These are phyloP conservation scores for Rhinocladiella mackenziei DNA, from an alignment of 2,329 filamentous ascomycete species.

Conservation along the genomic window DNA sequence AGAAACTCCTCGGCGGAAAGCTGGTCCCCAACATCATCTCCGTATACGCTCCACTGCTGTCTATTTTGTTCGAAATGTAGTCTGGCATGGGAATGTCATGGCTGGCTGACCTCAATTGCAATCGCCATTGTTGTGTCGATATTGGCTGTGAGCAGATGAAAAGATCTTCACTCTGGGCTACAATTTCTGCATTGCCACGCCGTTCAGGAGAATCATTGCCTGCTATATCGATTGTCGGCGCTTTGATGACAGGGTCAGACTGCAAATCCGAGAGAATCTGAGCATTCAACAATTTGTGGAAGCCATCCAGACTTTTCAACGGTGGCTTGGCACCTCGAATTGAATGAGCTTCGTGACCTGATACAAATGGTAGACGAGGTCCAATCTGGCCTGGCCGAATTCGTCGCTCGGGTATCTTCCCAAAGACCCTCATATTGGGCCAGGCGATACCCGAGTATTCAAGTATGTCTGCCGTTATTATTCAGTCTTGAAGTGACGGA, in stretches of 20 bases:
- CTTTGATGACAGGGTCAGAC: slow-evolving; percentile 29
- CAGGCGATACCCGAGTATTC: slow-evolving; percentile 72
- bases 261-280: slow-evolving; percentile 15
- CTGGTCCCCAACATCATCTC: slow-evolving; percentile 41
- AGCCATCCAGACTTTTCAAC: slow-evolving; percentile 2
- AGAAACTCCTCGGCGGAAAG: slow-evolving; percentile 29
- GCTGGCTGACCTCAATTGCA: slow-evolving; percentile 33
- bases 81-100: slow-evolving; percentile 50
- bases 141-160: slow-evolving; percentile 39
- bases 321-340: slow-evolving; percentile 17
- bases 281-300: slow-evolving; percentile 15
- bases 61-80: slow-evolving; percentile 40
- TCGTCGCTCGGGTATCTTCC: slow-evolving; percentile 36
- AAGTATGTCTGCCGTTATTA: slow-evolving; percentile 57
- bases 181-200: slow-evolving; percentile 14
- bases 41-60: slow-evolving; percentile 40
- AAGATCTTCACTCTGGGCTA: slow-evolving; percentile 36
- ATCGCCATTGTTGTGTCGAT: slow-evolving; percentile 29
- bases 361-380: slow-evolving; percentile 9
- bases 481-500: background rate
- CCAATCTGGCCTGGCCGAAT: slow-evolving; percentile 36
- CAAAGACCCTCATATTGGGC: slow-evolving; percentile 68
- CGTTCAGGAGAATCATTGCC: slow-evolving; percentile 32
- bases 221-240: slow-evolving; percentile 29
- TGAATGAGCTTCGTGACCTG: slow-evolving; percentile 51